Evolutionary conservation across 495 filamentous ascomycete genomes (phyloP), one percentile per base, ranked within the genome.

Genomic region (Podospora pseudocomata): DNA sequence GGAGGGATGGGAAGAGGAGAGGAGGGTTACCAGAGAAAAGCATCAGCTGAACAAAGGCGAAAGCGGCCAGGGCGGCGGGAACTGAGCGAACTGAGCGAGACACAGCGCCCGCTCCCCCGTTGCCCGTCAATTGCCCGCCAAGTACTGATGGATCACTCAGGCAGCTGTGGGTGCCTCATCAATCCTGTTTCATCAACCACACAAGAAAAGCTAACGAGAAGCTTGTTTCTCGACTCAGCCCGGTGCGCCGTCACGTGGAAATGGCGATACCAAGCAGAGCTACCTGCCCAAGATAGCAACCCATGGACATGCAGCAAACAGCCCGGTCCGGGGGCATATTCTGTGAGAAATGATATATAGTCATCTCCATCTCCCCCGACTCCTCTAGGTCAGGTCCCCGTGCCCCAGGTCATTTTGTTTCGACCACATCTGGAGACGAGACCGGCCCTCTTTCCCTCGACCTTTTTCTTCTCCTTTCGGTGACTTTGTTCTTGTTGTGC

Each of bases 111-210:
- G 3, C 30, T 63, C n/a, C 61, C 30, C 13, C 9, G 30, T 63
- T 63, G 30, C 32, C 61, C 61, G 61, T 32, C 61, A 63, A 63
- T 63, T 20, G 30, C 18, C 18, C 27, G 20, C 27, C 18, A 39
- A 49, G 15, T 19, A n/a, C 30, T 39, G 30, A 5, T 7, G 30
- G 27, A 30, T 62, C 9, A 18, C 55, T 20, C 55, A 58, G 23
- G 55, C 55, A 49, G 39, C 39, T 49, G 39, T 32, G 9, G 39
- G 55, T n/a, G 55, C 23, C 55, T 58, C 23, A 18, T 58, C 55
- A 58, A 49, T 13, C 39, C 39, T 49, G 59, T 61, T 61, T 61
- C 59, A 61, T 61, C 19, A 58, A 58, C 16, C 6, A 58, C 18
- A 26, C n/a, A 58, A 58, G 55, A 58, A 56, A 56, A 4, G 55